A percentile compares a stretch with the other conserved stretches of the same genome.
Evolutionary conservation across 805 yeast genomes (phyloP).

Genomic region (Candida insectalens): DNA sequence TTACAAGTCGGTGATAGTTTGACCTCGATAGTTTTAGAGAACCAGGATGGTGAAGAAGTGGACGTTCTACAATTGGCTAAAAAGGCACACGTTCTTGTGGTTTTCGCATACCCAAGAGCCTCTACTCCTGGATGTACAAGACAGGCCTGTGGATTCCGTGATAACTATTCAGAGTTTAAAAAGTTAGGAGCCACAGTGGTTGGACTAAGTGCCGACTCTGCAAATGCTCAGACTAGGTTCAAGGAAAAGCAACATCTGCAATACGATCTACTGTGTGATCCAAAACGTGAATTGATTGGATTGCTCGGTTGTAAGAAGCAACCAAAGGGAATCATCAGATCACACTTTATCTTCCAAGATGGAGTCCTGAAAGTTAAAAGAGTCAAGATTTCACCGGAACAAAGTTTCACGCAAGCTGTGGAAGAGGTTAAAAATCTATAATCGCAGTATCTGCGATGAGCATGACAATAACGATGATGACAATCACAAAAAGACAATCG

Average conservation of each 20-base stretch:
- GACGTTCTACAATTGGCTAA: constrained; percentile 18
- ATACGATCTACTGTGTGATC: constrained; percentile 71
- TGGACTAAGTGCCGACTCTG: constrained; percentile 81
- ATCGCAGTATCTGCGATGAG: no score
- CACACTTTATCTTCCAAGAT: constrained; percentile 85
- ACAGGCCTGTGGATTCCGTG: constrained; percentile 86
- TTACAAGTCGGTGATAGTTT: constrained; percentile 1
- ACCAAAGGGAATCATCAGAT: constrained; percentile 68
- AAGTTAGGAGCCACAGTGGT: constrained; percentile 46
- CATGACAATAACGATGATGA: no score
- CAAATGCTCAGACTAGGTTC: constrained; percentile 68
- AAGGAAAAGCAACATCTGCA: constrained; percentile 64
- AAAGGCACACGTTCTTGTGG: constrained; percentile 33
- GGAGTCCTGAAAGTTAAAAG: constrained; percentile 54
- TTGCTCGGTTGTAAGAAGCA: constrained; percentile 75
- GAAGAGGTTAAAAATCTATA: constrained; percentile 39
- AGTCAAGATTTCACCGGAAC: constrained; percentile 49
- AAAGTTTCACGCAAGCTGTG: constrained; percentile 50
- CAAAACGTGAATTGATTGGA: constrained; percentile 57
- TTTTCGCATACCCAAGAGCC: constrained; percentile 84
- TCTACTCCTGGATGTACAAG: constrained; percentile 95
- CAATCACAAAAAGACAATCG: no score
- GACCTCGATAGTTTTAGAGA: constrained; percentile 11
- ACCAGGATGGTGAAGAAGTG: constrained; percentile 41
- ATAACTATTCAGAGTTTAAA: constrained; percentile 41